Evolutionary conservation across 2,329 filamentous ascomycete species (phyloP).

Genomic region (Fusarium subglutinans): DNA sequence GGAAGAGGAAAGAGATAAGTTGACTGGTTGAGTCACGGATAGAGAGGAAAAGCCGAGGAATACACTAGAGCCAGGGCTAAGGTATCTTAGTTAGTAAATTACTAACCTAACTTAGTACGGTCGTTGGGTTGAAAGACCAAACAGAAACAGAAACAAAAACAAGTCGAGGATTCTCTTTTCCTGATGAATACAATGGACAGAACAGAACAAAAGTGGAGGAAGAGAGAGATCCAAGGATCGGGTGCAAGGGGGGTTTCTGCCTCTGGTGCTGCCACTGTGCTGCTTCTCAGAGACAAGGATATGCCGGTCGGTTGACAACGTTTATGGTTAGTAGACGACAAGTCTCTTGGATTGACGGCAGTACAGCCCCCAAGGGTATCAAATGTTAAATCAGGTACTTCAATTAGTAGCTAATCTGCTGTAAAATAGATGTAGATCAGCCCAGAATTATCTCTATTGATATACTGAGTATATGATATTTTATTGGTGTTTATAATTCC

Average conservation of each 20-base stretch:
- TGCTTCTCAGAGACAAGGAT: constrained; percentile 19
- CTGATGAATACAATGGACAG: background rate
- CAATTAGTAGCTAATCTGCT: too few species aligned
- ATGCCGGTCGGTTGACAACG: constrained; percentile 33
- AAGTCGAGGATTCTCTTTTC: background rate
- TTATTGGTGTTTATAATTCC: too few species aligned
- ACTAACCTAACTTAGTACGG: background rate
- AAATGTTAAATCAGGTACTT: too few species aligned
- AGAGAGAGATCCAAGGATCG: constrained; percentile 18
- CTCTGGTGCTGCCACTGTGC: background rate
- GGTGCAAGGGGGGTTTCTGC: constrained; percentile 2
- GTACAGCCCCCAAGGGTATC: too few species aligned
- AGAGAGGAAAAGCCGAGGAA: background rate
- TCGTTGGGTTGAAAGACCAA: constrained; percentile 1
- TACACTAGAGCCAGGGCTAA: background rate
- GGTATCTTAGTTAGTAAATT: background rate
- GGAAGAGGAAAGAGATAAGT: background rate
- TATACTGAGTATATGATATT: too few species aligned
- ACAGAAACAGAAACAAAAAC: background rate
- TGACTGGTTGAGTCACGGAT: background rate
- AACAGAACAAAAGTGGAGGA: constrained; percentile 30
- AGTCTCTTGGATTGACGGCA: constrained; percentile 18
- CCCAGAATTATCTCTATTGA: too few species aligned
- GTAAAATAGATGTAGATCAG: too few species aligned
- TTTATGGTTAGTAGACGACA: constrained; percentile 36